Evolutionary conservation across 306 rosid species (phyloP), one percentile per base, ranked within the genome.

Genomic region (Medicago arabica): DNA sequence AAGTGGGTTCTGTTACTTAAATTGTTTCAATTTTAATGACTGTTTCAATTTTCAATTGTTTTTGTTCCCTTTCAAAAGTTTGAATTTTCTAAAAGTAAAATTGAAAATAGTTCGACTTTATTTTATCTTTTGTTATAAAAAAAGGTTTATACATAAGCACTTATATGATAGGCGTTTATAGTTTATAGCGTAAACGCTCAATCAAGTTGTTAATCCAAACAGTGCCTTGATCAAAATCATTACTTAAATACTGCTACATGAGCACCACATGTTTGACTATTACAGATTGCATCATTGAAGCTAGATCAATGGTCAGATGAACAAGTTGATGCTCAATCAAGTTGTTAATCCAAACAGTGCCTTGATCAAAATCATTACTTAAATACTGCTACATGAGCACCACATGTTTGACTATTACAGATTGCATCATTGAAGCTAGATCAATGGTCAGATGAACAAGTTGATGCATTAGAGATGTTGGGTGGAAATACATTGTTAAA

Each of bases 241-340:
- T 28, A 28, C 12, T 12, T 12, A 21, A 11, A 36, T 1, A 1
- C 34, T 57, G 41, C 66, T 28, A 60, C 38, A 58, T 58, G 8
- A 58, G 5, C 39, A 59, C 0, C 13, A 12, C 43, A 61, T 31
- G 7, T 61, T 61, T 15, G 6, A 31, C 43, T 69, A 43, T 80
- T 79, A 9, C 81, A 94, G 98, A 96, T 95, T 89, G 85, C 89
- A 66, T 92, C 98, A 12, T 76, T 88, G 89, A 95, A 92, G 82
- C 89, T 95, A 76, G 98, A 95, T 82, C 88, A 90, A 14, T 95
- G 98, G 98, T 85, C 89, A 23, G 86, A 90, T 62, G 96, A 95
- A 76, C 83, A 90, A 85, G 93, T 95, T 67, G 87, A n/a, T 57
- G 10, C n/a, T n/a, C n/a, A n/a, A 19, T 2, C 23, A 58, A 58